A percentile compares a stretch with the other conserved stretches of the same genome.
Evolutionary conservation across 2,329 filamentous ascomycete species (phyloP).

Genomic region (Dendryphion nanum): DNA sequence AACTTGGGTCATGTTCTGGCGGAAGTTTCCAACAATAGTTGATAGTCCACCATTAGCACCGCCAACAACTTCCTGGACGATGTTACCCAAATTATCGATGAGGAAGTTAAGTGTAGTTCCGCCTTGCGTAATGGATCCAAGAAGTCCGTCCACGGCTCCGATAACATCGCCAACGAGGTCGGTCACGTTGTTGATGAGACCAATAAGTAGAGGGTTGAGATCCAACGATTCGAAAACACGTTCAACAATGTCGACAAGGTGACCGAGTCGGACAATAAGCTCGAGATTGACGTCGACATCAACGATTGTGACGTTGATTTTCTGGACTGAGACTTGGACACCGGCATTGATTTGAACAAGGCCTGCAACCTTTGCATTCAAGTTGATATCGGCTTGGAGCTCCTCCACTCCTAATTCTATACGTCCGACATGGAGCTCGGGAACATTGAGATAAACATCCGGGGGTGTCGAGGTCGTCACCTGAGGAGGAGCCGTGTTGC

Average conservation of each 20-base stretch:
- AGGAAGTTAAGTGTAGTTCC: conserved; percentile 55
- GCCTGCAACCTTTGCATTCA: conserved; percentile 59
- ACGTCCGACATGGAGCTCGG: conserved; percentile 56
- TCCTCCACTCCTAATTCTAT: conserved; percentile 63
- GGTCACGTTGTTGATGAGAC: conserved; percentile 54
- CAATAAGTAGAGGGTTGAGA: conserved; percentile 61
- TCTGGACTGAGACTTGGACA: conserved; percentile 46
- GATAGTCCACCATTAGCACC: conserved; percentile 46
- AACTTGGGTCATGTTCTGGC: conserved; percentile 59
- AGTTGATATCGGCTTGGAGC: conserved; percentile 58
- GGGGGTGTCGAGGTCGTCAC: conserved; percentile 42
- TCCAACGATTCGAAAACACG: conserved; percentile 59
- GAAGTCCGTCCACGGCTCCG: conserved; percentile 57
- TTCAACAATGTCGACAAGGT: conserved; percentile 62
- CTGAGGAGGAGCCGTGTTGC: conserved; percentile 20
- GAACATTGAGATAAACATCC: conserved; percentile 59
- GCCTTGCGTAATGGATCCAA: conserved; percentile 59
- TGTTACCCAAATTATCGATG: conserved; percentile 62
- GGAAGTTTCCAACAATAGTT: conserved; percentile 58
- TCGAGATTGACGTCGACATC: conserved; percentile 61
- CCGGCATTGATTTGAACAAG: conserved; percentile 55
- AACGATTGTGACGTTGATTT: conserved; percentile 61
- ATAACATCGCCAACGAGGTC: conserved; percentile 54
- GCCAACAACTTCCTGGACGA: conserved; percentile 58
- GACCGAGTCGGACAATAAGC: conserved; percentile 58